Percentiles rank a stretch among this genome's conserved stretches.
These are phyloP conservation scores for Escallonia rubra DNA, from an alignment of 129 eudicot species.

Conservation along the genomic window DNA sequence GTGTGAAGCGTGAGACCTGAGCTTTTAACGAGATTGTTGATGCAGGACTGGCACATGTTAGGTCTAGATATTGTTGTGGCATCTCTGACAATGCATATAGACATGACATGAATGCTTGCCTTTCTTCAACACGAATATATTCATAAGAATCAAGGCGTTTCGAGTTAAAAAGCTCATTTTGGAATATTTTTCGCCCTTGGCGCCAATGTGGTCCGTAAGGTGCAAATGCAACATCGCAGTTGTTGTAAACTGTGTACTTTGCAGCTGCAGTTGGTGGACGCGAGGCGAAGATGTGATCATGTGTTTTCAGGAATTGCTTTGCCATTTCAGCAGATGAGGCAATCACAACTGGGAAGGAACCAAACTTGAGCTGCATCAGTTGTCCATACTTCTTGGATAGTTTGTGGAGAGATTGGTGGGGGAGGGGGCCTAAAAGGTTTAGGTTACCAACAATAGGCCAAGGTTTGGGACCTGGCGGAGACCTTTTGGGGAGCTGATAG, in stretches of 20 bases:
- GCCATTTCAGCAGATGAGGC: conserved; percentile 14
- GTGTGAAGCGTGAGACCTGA: neutral
- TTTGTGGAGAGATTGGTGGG: conserved; percentile 12
- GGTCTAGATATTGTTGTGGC: too few species aligned
- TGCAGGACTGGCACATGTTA: too few species aligned
- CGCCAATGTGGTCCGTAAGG: neutral
- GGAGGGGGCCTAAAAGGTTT: conserved; percentile 2
- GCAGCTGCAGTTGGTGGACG: conserved; percentile 3
- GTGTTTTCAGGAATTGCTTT: neutral
- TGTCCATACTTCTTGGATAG: conserved; percentile 11
- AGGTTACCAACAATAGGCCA: conserved; percentile 16
- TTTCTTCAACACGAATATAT: conserved; percentile 1
- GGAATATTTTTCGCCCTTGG: neutral
- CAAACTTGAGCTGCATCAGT: conserved; percentile 5
- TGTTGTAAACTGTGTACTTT: conserved; percentile 1
- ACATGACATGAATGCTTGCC: neutral
- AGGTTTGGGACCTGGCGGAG: conserved; percentile 15
- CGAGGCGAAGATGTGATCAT: conserved; percentile 5
- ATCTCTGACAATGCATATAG: neutral
- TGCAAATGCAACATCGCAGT: neutral
- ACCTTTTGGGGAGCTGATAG: neutral
- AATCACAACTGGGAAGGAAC: conserved; percentile 4
- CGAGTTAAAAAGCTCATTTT: neutral
- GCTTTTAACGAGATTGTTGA: neutral
- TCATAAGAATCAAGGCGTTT: neutral